Conservation (phyloP, 176 grass and related monocot genomes). For the Oryza australiensis region DNA sequence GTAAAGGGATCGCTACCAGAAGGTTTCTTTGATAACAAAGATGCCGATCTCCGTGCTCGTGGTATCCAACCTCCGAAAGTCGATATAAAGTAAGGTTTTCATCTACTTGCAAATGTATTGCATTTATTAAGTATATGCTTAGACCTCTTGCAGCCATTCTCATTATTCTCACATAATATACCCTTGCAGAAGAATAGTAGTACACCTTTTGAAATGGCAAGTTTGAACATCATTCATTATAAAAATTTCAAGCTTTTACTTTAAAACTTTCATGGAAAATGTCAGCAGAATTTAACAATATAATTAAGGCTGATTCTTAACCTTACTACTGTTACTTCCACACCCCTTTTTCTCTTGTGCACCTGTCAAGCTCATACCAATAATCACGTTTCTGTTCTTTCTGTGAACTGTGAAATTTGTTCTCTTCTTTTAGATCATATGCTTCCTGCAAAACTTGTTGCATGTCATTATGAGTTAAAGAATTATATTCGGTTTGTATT, state of each 20-base stretch:
- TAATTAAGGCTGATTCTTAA: neutral
- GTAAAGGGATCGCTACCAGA: constrained; percentile 70
- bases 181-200: neutral
- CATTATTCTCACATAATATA: neutral
- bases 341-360: constrained; percentile 1
- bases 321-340: constrained; percentile 16
- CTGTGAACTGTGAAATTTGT: neutral
- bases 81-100: constrained; percentile 61
- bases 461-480: neutral
- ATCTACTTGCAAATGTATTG: neutral
- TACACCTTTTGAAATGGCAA: neutral
- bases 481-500: neutral
- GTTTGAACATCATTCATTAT: neutral
- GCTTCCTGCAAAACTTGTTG: neutral
- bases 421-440: neutral
- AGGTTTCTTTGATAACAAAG: constrained; percentile 99
- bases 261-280: neutral
- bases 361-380: constrained; percentile 1
- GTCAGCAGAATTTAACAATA: neutral
- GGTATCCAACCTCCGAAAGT: constrained; percentile 79
- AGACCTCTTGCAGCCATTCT: neutral
- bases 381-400: neutral
- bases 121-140: constrained; percentile 24
- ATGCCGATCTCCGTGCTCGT: constrained; percentile 89
- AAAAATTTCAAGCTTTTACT: neutral